These are phyloP conservation scores for Fusarium brachygibbosum DNA, from an alignment of 2,329 filamentous ascomycete species.

Conservation along the genomic window DNA sequence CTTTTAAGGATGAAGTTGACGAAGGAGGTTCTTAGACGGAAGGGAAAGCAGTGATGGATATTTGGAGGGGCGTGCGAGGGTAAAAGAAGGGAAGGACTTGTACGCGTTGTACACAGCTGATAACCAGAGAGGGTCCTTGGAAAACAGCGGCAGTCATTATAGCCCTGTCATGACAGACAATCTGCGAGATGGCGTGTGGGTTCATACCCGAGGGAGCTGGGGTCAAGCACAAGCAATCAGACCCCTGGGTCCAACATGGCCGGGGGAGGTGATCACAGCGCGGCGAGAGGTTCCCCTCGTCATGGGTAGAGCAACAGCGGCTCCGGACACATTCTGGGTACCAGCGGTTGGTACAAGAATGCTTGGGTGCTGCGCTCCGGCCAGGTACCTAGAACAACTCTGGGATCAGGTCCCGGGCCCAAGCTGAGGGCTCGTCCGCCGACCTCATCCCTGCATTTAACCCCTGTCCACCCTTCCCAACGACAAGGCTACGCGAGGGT, in stretches of 20 bases:
- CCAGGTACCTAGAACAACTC: constrained; percentile 48
- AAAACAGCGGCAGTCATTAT: constrained; percentile 47
- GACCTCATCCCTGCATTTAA: constrained; percentile 40
- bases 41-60: constrained; percentile 46
- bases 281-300: constrained; percentile 33
- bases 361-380: constrained; percentile 27
- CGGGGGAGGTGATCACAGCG: constrained; percentile 46
- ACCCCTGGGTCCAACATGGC: constrained; percentile 44
- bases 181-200: constrained; percentile 52
- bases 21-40: constrained; percentile 52
- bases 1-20: constrained; percentile 52
- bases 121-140: constrained; percentile 36
- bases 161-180: constrained; percentile 48
- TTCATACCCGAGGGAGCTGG: constrained; percentile 49
- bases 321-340: constrained; percentile 24
- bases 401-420: constrained; percentile 39
- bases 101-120: constrained; percentile 38
- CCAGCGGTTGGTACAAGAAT: constrained; percentile 23
- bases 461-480: constrained; percentile 41
- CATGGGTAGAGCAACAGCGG: constrained; percentile 36
- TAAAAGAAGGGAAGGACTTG: constrained; percentile 55
- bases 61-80: constrained; percentile 53
- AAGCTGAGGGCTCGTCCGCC: constrained; percentile 37
- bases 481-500: constrained; percentile 49
- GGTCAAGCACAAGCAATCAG: constrained; percentile 48